Conservation (phyloP, 2,329 filamentous ascomycete species). For the Fusarium avenaceum region DNA sequence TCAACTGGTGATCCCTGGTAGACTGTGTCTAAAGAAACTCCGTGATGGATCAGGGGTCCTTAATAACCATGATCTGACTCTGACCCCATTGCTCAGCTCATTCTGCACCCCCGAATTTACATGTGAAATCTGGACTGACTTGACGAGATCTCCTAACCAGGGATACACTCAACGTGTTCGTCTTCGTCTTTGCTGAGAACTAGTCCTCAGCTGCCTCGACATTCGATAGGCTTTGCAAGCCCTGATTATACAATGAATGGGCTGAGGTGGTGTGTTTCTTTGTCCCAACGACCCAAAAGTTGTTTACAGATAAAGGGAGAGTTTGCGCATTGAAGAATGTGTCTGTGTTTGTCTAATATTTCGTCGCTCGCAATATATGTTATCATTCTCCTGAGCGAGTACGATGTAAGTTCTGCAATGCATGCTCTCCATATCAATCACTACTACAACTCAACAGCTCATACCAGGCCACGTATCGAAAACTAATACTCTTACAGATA, state of each 20-base stretch:
- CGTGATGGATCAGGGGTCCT: constrained; percentile 1
- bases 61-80: constrained; percentile 8
- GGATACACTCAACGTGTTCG: constrained; percentile 15
- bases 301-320: constrained; percentile 19
- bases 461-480: neutral
- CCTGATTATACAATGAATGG: constrained; percentile 22
- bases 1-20: constrained; percentile 4
- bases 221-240: constrained; percentile 3
- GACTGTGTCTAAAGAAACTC: neutral
- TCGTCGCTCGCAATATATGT: neutral
- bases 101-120: constrained; percentile 1
- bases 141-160: constrained; percentile 11
- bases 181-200: constrained; percentile 8
- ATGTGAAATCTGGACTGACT: constrained; percentile 17
- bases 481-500: neutral
- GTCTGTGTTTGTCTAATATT: constrained; percentile 1
- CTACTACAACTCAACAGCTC: neutral
- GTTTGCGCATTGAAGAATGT: neutral
- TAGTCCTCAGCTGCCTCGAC: neutral
- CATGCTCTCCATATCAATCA: neutral
- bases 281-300: constrained; percentile 17
- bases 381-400: too few relatives aligned
- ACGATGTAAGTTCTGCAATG: neutral
- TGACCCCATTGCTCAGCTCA: constrained; percentile 27
- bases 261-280: constrained; percentile 41